Percentiles rank a stretch among this genome's conserved stretches.
Conservation (phyloP, 192 early-diverging fungal species). For the Linnemannia exigua region DNA sequence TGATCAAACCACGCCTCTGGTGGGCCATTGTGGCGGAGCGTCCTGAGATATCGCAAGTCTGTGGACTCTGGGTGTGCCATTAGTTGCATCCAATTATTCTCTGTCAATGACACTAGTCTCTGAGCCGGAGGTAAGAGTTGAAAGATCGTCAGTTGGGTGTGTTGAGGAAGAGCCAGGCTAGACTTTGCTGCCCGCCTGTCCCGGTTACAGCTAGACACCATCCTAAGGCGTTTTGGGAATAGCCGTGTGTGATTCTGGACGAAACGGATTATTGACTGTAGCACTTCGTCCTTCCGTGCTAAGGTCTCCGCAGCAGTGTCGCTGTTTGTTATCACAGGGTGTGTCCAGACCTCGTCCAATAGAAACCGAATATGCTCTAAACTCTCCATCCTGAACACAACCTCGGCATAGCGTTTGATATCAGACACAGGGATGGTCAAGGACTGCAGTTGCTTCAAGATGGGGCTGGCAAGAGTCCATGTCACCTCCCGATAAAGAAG, state of each 20-base stretch:
- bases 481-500: not conserved
- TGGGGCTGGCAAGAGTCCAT: not conserved
- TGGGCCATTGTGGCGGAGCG: not conserved
- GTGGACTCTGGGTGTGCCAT: not conserved
- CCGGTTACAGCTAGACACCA: not conserved
- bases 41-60: not conserved
- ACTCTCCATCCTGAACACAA: not conserved
- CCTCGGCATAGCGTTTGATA: not conserved
- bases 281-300: not conserved
- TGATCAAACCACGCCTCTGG: not conserved
- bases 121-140: not conserved
- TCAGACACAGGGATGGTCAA: not conserved
- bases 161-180: not conserved
- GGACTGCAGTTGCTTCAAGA: not conserved
- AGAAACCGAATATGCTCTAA: not conserved
- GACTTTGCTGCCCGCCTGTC: not conserved
- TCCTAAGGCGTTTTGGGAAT: not conserved
- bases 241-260: not conserved
- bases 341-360: not conserved
- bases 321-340: not conserved
- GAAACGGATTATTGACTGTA: not conserved
- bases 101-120: not conserved
- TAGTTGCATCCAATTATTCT: not conserved
- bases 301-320: not conserved
- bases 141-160: not conserved